Conservation (phyloP, 129 eudicot genomes). For the Ambrosia artemisiifolia region DNA sequence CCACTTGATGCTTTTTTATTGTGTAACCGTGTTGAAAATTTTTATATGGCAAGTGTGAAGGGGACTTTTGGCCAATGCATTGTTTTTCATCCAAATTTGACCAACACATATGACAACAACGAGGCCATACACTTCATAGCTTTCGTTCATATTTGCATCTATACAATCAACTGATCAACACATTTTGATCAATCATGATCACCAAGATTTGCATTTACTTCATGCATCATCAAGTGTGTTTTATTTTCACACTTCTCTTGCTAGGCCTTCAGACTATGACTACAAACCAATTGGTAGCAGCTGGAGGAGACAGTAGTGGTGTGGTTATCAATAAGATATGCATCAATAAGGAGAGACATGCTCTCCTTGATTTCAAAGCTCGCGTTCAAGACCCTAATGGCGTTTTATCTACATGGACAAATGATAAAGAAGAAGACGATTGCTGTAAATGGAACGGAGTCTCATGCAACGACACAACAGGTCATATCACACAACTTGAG, state of each 20-base stretch:
- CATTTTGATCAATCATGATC: neutral
- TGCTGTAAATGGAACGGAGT: conserved; percentile 52
- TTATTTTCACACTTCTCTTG: neutral
- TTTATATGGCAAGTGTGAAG: no score
- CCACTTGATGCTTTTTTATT: no score
- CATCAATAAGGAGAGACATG: conserved; percentile 1
- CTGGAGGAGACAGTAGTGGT: neutral
- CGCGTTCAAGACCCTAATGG: conserved; percentile 2
- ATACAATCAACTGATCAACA: neutral
- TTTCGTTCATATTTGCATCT: neutral
- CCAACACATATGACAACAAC: neutral
- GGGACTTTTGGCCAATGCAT: no score
- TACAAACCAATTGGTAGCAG: neutral
- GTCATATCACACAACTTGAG: conserved; percentile 32
- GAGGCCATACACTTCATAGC: no score
- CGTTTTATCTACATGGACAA: conserved; percentile 35
- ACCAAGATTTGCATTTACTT: neutral
- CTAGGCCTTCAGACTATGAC: neutral
- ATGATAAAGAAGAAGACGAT: conserved; percentile 13
- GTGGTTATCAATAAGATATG: neutral
- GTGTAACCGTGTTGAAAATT: no score
- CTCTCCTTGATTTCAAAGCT: conserved; percentile 23
- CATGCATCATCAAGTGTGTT: neutral
- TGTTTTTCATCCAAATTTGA: neutral
- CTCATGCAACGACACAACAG: conserved; percentile 16